Evolutionary conservation across 495 filamentous ascomycete genomes (phyloP), one percentile per base, ranked within the genome.

Genomic region (Aspergillus biplanus): DNA sequence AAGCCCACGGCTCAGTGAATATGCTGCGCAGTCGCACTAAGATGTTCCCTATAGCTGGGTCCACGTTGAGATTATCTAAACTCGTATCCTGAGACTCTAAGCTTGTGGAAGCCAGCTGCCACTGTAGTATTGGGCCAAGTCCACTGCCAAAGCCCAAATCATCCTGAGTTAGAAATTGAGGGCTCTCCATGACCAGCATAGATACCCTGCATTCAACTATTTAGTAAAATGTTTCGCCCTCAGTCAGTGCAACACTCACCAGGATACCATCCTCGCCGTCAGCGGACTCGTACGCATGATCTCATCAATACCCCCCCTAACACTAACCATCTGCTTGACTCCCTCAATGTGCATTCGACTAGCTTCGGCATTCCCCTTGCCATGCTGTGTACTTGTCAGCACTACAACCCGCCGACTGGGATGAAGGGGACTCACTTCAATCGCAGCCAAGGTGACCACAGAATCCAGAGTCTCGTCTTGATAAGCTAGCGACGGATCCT

Each of bases 381-480:
- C 82, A 56, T 75, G 78, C 82, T 85, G 37, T 42, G 5, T 15
- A 15, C 1, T 15, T 4, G 39, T 59, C 11, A 59, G 39, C 48
- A n/a, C 12, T 42, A 1, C 13, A 31, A 57, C 13, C 8, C 5
- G 5, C 9, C 4, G 11, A 61, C 49, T 13, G 5, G 11, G 1
- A 27, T 42, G 7, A 32, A n/a, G 27, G 15, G 58, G 46, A 60
- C 73, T 75, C 52, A 85, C 80, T 57, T 83, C 80, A 33, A 83
- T 85, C 7, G 80, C 75, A 37, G 82, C 81, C 62, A 85, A 63
- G 4, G 80, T 83, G 32, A 85, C 78, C 15, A 85, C 80, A n/a
- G 80, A 78, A 58, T 85, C 80, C 71, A 85, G 75, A 6, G 82
- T 85, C 13, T 74, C 81, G 50, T 85, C 81, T 62, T 83, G 80